Base-by-base conservation (phyloP, 192 early-diverging fungal genomes). In the Podila clonocystis region DNA sequence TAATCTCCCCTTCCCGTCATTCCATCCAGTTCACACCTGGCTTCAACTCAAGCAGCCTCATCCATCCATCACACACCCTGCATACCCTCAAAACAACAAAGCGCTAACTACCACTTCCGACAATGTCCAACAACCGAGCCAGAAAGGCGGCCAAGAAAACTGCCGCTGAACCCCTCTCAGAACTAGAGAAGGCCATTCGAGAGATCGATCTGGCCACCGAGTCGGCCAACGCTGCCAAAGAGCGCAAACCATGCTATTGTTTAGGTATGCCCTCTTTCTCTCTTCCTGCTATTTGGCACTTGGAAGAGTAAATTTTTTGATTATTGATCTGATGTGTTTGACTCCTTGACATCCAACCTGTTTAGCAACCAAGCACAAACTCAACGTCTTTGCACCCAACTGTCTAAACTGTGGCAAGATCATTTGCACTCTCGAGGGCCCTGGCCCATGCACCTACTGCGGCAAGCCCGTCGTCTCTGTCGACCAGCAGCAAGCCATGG, bases 341-440 rank as follows among this genome's bases (percentile, higher is more conserved):
- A 50, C 28, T 22, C 17, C 20, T 33, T 36, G n/a, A 48, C 34
- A 5, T 28, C 34, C 50, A 52, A 55, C 13, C 12, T 55, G 5
- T 0, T 52, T 67, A 89, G 89, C 89, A 8, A 89, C 87, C 1
- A 86, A 85, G 49, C 89, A 91, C 73, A 72, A 78, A 29, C 60
- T 91, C 34, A 68, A 89, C 13, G 85, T 78, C 0, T 85, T 87
- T 64, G 87, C 87, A 29, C 88, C 88, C 3, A 89, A 89, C 48
- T 89, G 88, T 63, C 65, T 91, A 20, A 86, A 65, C 58, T 91
- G 89, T 72, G 89, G 89, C 4, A 89, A 89, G 66, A 91, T 91
- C 58, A 89, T 91, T 19, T 91, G 89, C 64, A 68, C 70, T 5
- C 61, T 74, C 28, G 89, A 91, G 50, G 88, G 88, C 2, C 72